Conservation (phyloP, 2,329 filamentous ascomycete genomes). For the Herpotrichia juniperi region DNA sequence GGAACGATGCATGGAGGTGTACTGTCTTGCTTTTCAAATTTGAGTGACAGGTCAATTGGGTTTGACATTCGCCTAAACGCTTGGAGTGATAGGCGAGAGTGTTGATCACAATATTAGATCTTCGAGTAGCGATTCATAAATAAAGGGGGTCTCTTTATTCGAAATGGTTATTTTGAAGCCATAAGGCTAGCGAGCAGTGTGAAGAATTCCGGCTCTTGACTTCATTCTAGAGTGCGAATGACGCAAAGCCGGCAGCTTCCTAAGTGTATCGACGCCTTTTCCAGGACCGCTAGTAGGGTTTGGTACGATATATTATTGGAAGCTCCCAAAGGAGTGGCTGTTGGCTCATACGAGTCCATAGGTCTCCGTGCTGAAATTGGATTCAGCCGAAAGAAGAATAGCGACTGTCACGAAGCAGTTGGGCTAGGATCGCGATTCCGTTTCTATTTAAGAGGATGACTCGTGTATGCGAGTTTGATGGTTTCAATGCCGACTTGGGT, state of each 20-base stretch:
- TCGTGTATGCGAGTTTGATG: background rate
- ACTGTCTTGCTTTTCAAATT: background rate
- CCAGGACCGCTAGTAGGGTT: no score
- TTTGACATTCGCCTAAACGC: background rate
- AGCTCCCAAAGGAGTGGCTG: background rate
- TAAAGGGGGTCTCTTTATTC: no score
- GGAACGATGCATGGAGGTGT: background rate
- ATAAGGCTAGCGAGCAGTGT: no score
- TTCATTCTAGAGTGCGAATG: no score
- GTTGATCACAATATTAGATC: no score
- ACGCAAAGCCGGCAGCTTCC: no score
- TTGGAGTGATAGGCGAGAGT: background rate
- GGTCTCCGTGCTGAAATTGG: background rate
- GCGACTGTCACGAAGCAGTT: no score
- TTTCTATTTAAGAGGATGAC: background rate
- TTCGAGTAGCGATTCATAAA: no score
- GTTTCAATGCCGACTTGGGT: no score
- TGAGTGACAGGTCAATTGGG: background rate
- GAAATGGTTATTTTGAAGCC: no score
- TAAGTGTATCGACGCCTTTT: no score
- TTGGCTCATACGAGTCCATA: background rate
- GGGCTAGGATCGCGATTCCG: background rate
- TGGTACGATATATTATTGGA: background rate
- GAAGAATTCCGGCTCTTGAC: no score
- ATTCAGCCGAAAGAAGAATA: constrained; percentile 1